phyloP scores from a whole-genome alignment of 257 asterid species.

The Solanum piurae region DNA sequence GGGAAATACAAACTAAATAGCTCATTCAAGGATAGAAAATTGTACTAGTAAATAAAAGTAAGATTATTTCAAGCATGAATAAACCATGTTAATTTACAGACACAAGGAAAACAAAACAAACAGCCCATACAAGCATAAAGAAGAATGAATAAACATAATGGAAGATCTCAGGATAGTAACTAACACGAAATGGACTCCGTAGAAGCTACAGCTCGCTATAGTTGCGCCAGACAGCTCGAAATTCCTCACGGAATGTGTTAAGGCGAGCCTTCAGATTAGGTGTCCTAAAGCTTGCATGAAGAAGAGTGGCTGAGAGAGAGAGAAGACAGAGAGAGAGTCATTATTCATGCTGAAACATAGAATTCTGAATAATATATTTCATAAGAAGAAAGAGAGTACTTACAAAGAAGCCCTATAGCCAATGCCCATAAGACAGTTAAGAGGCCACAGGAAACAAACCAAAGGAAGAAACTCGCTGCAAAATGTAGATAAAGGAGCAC shows the following conservation, averaged over 20 bases:
- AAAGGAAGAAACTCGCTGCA: conserved; percentile 72
- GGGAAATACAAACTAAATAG: background rate
- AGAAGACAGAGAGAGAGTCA: background rate
- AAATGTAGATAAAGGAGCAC: background rate
- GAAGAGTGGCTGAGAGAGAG: conserved; percentile 49
- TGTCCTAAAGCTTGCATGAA: conserved; percentile 93
- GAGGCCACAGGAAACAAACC: conserved; percentile 82
- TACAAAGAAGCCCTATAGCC: conserved; percentile 72
- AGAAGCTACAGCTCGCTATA: conserved; percentile 71
- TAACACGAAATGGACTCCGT: conserved; percentile 5
- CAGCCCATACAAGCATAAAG: background rate
- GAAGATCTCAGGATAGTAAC: conserved; percentile 11
- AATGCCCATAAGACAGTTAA: conserved; percentile 55
- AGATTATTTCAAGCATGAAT: background rate
- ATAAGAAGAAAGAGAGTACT: background rate
- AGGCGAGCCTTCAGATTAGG: conserved; percentile 94
- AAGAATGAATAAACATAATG: background rate
- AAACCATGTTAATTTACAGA: background rate
- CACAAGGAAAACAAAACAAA: background rate
- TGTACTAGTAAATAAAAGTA: background rate
- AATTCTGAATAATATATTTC: background rate
- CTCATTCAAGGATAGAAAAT: background rate
- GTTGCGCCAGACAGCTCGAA: conserved; percentile 96
- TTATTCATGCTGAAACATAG: background rate
- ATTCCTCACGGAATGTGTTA: conserved; percentile 94